Evolutionary conservation across 1,284 basidiomycete species (phyloP), one percentile per base, ranked within the genome.

Genomic region (Porogramme epimiltina): DNA sequence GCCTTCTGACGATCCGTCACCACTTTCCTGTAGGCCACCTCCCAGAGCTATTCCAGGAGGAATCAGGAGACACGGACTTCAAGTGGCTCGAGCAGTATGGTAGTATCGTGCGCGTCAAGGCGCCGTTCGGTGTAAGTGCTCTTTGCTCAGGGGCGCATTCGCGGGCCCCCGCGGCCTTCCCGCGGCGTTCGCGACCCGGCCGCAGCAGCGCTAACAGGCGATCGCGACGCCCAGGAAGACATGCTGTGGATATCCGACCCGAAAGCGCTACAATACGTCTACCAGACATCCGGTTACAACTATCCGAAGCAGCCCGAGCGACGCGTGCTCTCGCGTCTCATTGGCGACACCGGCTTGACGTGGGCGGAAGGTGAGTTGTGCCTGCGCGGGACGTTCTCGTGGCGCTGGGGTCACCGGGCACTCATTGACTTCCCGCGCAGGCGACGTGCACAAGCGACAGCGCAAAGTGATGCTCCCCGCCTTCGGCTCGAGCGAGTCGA

Each of bases 61-160:
- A 79, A 59, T 78, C 72, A 9, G 80, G 74, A 3, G 70, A 70
- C 16, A 73, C 73, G 11, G 81, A 83, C 54, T 77, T 81, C 61
- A 77, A 73, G 60, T 81, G 78, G 67, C 75, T 78, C 56, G 65
- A 62, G 23, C 60, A 67, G 45, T 82, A 72, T 54, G 80, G 80
- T 1, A 74, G 76, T 51, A 67, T 82, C 9, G 73, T 76, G 42
- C 76, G 75, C 41, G 61, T 82, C 41, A 78, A 79, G 60, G 79
- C 76, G 4, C 68, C 76, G n/a, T 73, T 81, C 51, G 77, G 79
- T 36, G 80, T 81, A 42, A 48, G 71, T 52, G n/a, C 34, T 5
- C 34, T 31, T 31, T 13, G 28, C 13, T 13, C 28, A n/a, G 28
- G 28, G 28, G 9, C 28, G 9, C 28, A 31, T 31, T 31, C 28